A percentile compares a stretch with the other conserved stretches of the same genome.
phyloP scores from a whole-genome alignment of 768 basidiomycete genomes.

The Amanita muscaria region DNA sequence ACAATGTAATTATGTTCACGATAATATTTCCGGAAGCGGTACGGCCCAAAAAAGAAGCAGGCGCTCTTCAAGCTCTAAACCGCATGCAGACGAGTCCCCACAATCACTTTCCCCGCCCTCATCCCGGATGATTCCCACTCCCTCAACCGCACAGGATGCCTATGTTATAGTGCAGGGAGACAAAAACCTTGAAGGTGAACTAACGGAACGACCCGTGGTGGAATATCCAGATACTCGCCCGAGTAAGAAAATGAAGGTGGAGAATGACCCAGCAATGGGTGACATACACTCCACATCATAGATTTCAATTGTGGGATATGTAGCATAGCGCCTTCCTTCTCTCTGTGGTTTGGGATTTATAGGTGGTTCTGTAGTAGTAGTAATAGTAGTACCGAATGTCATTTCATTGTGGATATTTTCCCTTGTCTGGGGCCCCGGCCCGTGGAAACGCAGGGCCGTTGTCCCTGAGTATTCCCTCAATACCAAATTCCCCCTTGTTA shows the following conservation, averaged over 20 bases:
- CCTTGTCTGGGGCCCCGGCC: neutral
- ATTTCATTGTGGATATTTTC: conserved; percentile 10
- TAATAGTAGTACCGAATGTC: conserved; percentile 6
- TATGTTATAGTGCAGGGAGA: conserved; percentile 34
- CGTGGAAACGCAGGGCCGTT: conserved; percentile 15
- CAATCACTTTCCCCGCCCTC: conserved; percentile 49
- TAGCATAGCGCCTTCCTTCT: conserved; percentile 26
- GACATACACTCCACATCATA: conserved; percentile 51
- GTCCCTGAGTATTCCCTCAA: neutral
- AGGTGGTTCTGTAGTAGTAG: conserved; percentile 12
- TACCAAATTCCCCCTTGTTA: neutral
- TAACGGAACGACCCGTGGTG: conserved; percentile 48
- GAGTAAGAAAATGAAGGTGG: conserved; percentile 69
- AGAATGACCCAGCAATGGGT: conserved; percentile 34
- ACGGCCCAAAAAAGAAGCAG: conserved; percentile 39
- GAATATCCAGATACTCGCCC: conserved; percentile 47
- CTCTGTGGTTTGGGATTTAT: conserved; percentile 15
- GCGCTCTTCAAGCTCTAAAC: conserved; percentile 46
- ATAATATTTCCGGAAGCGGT: conserved; percentile 30
- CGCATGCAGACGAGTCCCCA: conserved; percentile 26
- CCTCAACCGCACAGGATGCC: conserved; percentile 30
- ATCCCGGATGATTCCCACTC: conserved; percentile 45
- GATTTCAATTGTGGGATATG: conserved; percentile 20
- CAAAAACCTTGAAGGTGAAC: conserved; percentile 35
- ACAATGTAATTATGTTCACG: conserved; percentile 76